Conservation (phyloP, 345 rosid genomes). For the Brassica juncea region DNA sequence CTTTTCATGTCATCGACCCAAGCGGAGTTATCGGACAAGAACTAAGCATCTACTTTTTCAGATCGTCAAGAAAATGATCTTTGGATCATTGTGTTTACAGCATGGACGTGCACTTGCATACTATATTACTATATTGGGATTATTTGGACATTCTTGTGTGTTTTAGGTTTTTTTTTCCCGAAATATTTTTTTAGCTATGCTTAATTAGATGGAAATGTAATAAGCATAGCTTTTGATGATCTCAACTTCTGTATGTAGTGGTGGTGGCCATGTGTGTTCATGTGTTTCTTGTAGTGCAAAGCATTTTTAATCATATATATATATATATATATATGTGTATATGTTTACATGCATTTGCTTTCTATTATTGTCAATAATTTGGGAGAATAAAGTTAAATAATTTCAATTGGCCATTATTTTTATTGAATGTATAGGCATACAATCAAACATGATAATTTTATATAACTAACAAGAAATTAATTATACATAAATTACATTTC, state of each 20-base stretch:
- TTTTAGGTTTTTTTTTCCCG: neutral
- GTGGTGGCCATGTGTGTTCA: conserved; percentile 45
- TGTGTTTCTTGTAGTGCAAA: conserved; percentile 37
- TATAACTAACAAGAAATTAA: neutral
- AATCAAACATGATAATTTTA: conserved; percentile 6
- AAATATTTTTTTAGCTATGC: neutral
- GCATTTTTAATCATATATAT: conserved; percentile 22
- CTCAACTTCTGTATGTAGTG: conserved; percentile 32
- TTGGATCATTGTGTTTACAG: conserved; percentile 10
- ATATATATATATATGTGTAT: conserved; percentile 11
- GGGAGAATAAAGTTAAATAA: conserved; percentile 22
- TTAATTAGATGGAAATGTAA: conserved; percentile 26
- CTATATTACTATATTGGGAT: neutral
- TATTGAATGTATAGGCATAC: conserved; percentile 6
- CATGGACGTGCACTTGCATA: conserved; percentile 5
- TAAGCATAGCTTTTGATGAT: conserved; percentile 30
- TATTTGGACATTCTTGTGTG: conserved; percentile 3
- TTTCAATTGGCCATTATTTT: conserved; percentile 17
- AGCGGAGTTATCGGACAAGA: conserved; percentile 70
- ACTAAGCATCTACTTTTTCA: conserved; percentile 64
- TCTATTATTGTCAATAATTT: conserved; percentile 37
- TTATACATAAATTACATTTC: neutral
- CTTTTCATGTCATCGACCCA: conserved; percentile 74
- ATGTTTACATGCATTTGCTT: conserved; percentile 13
- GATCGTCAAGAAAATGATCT: conserved; percentile 34